Conservation (phyloP, 768 basidiomycete genomes). For the Thelephora aurantiotincta region DNA sequence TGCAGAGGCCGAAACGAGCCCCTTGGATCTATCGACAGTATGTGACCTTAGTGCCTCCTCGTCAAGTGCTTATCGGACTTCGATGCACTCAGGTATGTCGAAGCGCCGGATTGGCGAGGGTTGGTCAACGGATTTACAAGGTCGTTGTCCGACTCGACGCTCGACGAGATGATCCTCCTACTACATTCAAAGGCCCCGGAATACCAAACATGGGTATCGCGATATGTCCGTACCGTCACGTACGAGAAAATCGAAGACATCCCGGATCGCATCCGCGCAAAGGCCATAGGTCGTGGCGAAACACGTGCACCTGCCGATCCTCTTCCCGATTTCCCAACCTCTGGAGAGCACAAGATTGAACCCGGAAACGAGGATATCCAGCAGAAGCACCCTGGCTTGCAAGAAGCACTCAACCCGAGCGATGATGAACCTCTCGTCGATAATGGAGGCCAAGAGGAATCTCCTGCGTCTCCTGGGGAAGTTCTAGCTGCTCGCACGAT, state of each 20-base stretch:
- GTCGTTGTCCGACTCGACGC: conserved; percentile 7
- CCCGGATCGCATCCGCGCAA: conserved; percentile 12
- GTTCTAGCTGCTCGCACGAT: neutral
- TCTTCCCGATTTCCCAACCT: conserved; percentile 8
- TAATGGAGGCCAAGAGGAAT: neutral
- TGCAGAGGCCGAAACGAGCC: conserved; percentile 4
- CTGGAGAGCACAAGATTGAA: neutral
- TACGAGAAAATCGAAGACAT: conserved; percentile 16
- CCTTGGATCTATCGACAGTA: conserved; percentile 1
- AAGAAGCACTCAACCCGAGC: conserved; percentile 4
- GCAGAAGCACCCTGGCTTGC: conserved; percentile 8
- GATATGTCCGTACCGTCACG: conserved; percentile 16
- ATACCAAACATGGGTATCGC: neutral
- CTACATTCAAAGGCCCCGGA: conserved; percentile 3
- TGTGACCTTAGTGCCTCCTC: neutral
- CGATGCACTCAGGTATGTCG: conserved; percentile 12
- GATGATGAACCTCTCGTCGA: conserved; percentile 2
- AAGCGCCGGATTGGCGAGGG: conserved; percentile 13
- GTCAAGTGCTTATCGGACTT: conserved; percentile 2
- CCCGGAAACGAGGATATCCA: conserved; percentile 1
- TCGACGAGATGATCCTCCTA: conserved; percentile 17
- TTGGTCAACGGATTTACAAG: conserved; percentile 13
- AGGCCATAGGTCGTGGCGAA: conserved; percentile 6
- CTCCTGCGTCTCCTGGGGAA: neutral
- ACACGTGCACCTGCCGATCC: conserved; percentile 9